Evolutionary conservation across 192 early-diverging fungal genomes (phyloP).

Genomic region (Backusella luteola): DNA sequence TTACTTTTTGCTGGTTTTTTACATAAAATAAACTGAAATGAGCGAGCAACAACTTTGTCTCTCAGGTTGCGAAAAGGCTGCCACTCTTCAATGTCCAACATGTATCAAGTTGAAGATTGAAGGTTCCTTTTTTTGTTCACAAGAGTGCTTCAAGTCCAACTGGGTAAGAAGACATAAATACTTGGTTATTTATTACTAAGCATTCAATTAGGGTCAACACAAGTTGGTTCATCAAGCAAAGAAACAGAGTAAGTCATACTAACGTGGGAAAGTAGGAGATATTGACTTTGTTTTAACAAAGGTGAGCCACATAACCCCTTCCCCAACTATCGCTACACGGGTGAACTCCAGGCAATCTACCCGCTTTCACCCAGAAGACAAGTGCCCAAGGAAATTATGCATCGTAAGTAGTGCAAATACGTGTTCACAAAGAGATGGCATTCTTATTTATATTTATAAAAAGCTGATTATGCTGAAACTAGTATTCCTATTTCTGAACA

Average conservation of each 20-base stretch:
- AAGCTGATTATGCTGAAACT: constrained; percentile 64
- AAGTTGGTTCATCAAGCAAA: constrained; percentile 9
- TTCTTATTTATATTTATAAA: constrained; percentile 2
- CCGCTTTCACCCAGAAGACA: constrained; percentile 65
- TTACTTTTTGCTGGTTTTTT: neutral
- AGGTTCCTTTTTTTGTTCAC: constrained; percentile 77
- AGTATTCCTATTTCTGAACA: constrained; percentile 71
- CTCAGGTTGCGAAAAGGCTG: constrained; percentile 63
- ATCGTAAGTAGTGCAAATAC: constrained; percentile 17
- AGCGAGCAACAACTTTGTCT: constrained; percentile 34
- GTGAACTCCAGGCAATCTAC: constrained; percentile 66
- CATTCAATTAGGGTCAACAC: neutral
- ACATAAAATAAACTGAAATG: neutral
- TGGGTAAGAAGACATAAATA: constrained; percentile 48
- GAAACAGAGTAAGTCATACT: neutral
- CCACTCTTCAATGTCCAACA: constrained; percentile 77
- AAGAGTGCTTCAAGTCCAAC: constrained; percentile 71
- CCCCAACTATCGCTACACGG: constrained; percentile 61
- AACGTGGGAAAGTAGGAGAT: too few relatives aligned
- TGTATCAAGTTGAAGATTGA: constrained; percentile 66
- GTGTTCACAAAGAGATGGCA: neutral
- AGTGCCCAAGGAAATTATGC: constrained; percentile 64
- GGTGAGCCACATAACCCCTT: constrained; percentile 55
- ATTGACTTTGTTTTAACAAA: neutral
- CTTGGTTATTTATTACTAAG: neutral